Base-by-base conservation (phyloP, 257 asterid species). In the Buddleja alternifolia region DNA sequence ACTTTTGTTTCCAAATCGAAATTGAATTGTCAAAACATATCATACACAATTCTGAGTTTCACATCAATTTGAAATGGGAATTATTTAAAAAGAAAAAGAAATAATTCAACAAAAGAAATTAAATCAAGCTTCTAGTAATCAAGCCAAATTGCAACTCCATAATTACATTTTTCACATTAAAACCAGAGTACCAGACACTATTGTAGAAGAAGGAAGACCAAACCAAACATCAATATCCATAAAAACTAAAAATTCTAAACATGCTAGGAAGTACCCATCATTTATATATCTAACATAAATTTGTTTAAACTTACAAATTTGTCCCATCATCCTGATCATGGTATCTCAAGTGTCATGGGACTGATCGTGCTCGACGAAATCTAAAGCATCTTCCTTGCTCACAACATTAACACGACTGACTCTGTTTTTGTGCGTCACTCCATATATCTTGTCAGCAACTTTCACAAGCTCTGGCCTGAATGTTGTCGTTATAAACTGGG, bases 391-490 rank as follows among this genome's bases (percentile, higher is more conserved):
- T 67, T 90, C 99, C 75, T 73, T 83, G 60, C 90, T 54, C 66
- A 87, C 79, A 36, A 93, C 88, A n/a, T 82, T 72, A 40, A 93
- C 99, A 34, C 78, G 84, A 81, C 99, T 93, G 67, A 93, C 97
- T 80, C 94, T 85, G 66, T 84, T 88, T 77, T 85, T 90, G 86
- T 93, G 99, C 0, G 88, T 83, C 62, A 93, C 99, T 1, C 97
- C 93, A 61, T 93, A 93, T 63, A 90, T 88, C 81, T 93, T 93
- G 78, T 93, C 99, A 58, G 99, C 96, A 29, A 90, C 97, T 79
- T 87, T 93, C 80, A 93, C 99, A 24, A 93, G 95, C 84, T 93
- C 97, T 4, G 95, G 84, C 37, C 95, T 78, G 67, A 93, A 93
- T 21, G 99, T 93, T 0, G 99, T 93, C 8, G 96, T 90, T 73